Base-by-base conservation (phyloP, 2,329 filamentous ascomycete species). In the Raffaelea ambrosiae region DNA sequence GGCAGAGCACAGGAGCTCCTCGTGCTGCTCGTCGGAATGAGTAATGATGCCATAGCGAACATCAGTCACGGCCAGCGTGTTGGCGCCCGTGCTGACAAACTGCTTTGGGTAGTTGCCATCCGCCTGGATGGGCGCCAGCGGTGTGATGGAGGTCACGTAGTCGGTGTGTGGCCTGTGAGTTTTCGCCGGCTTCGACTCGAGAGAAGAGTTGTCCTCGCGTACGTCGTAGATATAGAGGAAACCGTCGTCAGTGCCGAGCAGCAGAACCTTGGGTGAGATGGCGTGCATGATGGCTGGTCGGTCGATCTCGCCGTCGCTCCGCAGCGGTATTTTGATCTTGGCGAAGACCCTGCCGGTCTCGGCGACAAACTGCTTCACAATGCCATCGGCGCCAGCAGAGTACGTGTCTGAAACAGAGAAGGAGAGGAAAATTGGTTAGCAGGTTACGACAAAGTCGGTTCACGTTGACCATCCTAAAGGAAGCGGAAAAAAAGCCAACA, bases 71-170 rank as follows among this genome's bases (percentile, higher is more conserved):
- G 89, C 88, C 19, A 98, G 70, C 1, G 91, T 97, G 2, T 88
- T 91, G 40, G 89, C 90, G 31, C 93, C 93, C 0, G 90, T 96
- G 35, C 86, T 93, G 46, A 96, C 78, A 86, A 89, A 98, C 67
- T 97, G 91, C 67, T 95, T 95, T 58, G 87, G 82, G 63, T 87
- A 91, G 0, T 88, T 95, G 63, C 86, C 93, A 48, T 85, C 80
- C 26, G 83, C 76, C 2, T 38, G 7, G 14, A 85, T 84, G 0
- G 90, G 77, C 0, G 90, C 89, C 1, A 98, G 77, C 1, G 90
- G 83, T 1, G 87, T 86, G 40, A 98, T 74, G 44, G 87, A 90
- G 29, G 90, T 93, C 47, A 98, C 80, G 65, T 95, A 96, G 69
- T 97, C 91, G 57, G 86, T 82, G 66, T 98, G 93, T 1, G 91